phyloP scores from a whole-genome alignment of 2,329 filamentous ascomycete genomes.

The Aspergillus calidoustus region DNA sequence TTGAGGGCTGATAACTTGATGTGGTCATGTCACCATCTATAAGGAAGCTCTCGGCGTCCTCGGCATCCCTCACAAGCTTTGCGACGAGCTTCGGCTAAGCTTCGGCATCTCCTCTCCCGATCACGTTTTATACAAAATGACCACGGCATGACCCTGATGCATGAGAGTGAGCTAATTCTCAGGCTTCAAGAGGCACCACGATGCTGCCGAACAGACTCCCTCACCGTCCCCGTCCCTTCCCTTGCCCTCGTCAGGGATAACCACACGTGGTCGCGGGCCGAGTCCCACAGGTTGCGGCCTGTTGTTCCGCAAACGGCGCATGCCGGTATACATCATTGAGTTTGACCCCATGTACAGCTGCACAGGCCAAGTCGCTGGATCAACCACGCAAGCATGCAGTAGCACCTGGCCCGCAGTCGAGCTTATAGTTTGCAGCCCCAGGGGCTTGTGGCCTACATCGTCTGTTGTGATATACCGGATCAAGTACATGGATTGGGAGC shows the following conservation, averaged over 20 bases:
- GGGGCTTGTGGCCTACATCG: background rate
- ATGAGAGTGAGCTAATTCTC: no score
- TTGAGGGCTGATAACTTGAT: no score
- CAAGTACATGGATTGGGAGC: background rate
- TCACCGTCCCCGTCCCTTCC: no score
- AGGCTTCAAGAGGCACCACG: background rate
- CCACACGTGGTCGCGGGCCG: no score
- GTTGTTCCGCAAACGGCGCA: background rate
- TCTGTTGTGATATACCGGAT: background rate
- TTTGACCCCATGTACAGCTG: background rate
- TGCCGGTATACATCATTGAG: background rate
- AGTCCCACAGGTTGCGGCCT: background rate
- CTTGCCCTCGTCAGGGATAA: background rate
- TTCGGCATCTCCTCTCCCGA: background rate
- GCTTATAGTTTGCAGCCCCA: background rate
- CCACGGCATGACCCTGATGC: no score
- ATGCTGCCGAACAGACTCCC: background rate
- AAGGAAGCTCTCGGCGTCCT: background rate
- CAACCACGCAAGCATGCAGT: background rate
- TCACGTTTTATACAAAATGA: background rate
- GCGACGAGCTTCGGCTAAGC: background rate
- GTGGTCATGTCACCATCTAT: no score
- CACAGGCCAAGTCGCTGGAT: background rate
- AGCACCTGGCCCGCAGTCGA: background rate
- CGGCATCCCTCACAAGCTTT: slow-evolving; percentile 3